Conservation (phyloP, 768 basidiomycete genomes). For the Ramaria rubella region DNA sequence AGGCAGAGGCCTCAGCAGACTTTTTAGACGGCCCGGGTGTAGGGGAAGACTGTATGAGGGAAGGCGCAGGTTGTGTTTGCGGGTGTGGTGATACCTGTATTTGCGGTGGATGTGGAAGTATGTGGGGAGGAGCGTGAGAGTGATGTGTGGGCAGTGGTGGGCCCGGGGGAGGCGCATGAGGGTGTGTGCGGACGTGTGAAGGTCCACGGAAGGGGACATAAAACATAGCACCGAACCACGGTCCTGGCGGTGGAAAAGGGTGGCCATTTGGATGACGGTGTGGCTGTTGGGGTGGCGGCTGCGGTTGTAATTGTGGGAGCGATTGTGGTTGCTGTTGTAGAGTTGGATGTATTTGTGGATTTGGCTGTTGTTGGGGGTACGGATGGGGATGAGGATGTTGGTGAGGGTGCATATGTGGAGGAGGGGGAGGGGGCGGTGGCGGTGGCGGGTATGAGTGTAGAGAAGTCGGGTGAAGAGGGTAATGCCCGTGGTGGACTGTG, state of each 20-base stretch:
- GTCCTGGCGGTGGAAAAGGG: not conserved
- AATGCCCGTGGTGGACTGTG: not conserved
- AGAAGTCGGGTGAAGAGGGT: not conserved
- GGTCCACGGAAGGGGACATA: not conserved
- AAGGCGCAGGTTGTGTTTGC: not conserved
- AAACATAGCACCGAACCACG: constrained; percentile 1
- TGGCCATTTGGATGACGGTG: not conserved
- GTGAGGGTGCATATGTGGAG: not conserved
- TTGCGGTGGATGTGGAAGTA: not conserved
- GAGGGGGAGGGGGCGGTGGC: not conserved
- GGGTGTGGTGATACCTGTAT: not conserved
- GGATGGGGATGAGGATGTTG: not conserved
- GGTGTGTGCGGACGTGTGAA: not conserved
- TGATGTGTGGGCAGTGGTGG: not conserved
- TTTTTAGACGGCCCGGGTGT: not conserved
- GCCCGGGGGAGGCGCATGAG: not conserved
- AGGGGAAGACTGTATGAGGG: not conserved
- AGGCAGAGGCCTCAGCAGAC: not conserved
- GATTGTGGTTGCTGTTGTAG: not conserved
- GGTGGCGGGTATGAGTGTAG: not conserved
- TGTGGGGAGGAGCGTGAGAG: not conserved
- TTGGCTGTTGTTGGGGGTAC: not conserved
- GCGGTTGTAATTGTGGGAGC: not conserved
- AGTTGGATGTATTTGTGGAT: not conserved
- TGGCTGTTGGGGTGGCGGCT: not conserved